A percentile compares a stretch with the other conserved stretches of the same genome.
Evolutionary conservation across 345 rosid species (phyloP).

Genomic region (Eucalyptus curtisii): DNA sequence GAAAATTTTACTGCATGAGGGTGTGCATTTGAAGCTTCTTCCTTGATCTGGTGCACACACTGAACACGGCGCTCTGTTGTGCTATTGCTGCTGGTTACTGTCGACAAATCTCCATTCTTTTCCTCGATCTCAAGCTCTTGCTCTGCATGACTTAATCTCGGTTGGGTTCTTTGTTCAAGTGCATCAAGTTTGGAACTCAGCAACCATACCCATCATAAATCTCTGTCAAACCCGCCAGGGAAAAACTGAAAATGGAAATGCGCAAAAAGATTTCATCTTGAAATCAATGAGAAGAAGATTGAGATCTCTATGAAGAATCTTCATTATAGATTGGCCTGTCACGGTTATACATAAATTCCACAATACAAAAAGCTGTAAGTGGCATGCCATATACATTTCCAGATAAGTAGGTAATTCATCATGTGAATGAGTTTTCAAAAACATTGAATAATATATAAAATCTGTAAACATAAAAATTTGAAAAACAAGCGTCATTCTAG

Average conservation of each 20-base stretch:
- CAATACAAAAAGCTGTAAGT: neutral
- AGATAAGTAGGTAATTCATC: neutral
- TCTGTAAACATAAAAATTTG: neutral
- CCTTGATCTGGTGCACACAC: neutral
- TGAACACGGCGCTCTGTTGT: neutral
- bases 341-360: neutral
- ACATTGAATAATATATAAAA: neutral
- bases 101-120: neutral
- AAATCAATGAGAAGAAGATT: neutral
- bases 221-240: neutral
- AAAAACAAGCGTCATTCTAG: neutral
- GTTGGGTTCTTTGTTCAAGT: neutral
- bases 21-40: neutral
- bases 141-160: neutral
- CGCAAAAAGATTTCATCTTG: neutral
- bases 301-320: neutral
- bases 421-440: neutral
- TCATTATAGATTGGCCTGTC: neutral
- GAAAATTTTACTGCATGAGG: neutral
- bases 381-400: neutral
- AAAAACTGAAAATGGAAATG: neutral
- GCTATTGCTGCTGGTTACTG: neutral
- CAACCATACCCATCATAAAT: neutral
- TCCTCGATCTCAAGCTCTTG: neutral
- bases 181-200: neutral